Base-by-base conservation (phyloP, 345 rosid genomes). In the Rhodamnia rubescens region DNA sequence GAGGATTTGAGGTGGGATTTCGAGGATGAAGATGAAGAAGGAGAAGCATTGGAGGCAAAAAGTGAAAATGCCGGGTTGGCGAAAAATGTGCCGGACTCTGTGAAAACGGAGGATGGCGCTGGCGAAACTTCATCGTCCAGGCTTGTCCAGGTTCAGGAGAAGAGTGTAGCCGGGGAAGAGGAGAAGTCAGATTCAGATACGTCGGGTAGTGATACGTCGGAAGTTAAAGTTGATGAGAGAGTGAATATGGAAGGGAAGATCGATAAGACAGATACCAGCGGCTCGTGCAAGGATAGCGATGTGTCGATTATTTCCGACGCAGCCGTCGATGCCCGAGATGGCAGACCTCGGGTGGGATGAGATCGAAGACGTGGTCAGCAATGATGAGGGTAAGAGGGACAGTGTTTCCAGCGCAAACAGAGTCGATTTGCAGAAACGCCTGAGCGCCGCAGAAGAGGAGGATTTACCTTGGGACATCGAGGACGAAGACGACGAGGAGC, bases 391-490 rank as follows among this genome's bases (percentile, higher is more conserved):
- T 59, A 91, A 86, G 57, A 89, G 85, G 80, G 88, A 74, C 44
- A 85, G 75, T 54, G 86, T 49, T 18, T 85, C 82, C 10, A 90
- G 91, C 61, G 86, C 69, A 21, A 89, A 90, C 87, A 89, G 88
- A 82, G 89, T 88, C 59, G 93, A 92, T 88, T 85, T 93, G 90
- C 91, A 61, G 1, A 93, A 89, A 89, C 90, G 88, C 86, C 87
- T 93, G 58, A 89, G 89, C 87, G 86, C 89, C 54, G 90, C 89
- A 0, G 94, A 90, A 27, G 97, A 95, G 88, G 97, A 93, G 24
- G 97, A 92, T 74, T 84, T 96, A 84, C 91, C 92, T 87, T 96
- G 99, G 99, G 98, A 95, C 89, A 91, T 95, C 44, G 99, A 94
- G 86, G 98, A 92, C 21, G 97, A 91, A 0, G 91, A 91, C 5